A percentile compares a stretch with the other conserved stretches of the same genome.
Evolutionary conservation across 2,329 filamentous ascomycete genomes (phyloP).

Genomic region (Pezicula neosporulosa): DNA sequence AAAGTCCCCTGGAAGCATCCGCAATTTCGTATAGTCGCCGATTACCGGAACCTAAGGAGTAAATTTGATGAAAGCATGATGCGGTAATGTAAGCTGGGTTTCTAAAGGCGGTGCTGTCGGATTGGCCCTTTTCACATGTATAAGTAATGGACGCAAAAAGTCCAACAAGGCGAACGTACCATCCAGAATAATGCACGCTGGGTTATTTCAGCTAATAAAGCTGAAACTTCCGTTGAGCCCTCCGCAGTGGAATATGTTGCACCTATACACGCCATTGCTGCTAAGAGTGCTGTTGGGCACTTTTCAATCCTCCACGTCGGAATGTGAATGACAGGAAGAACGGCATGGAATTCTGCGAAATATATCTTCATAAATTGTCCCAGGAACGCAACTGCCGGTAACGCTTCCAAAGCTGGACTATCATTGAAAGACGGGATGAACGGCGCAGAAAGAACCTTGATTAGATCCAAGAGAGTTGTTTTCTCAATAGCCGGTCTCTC

Average conservation of each 20-base stretch:
- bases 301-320: slow-evolving; percentile 1
- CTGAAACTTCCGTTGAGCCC: not conserved
- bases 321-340: not conserved
- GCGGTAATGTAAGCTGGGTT: slow-evolving; percentile 1
- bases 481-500: not conserved
- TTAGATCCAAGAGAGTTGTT: not conserved
- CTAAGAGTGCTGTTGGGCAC: not conserved
- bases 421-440: not conserved
- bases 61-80: slow-evolving; percentile 2
- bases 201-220: slow-evolving; percentile 3
- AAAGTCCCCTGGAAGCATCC: slow-evolving; percentile 1
- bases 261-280: slow-evolving; percentile 2
- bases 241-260: slow-evolving; percentile 1
- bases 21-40: slow-evolving; percentile 2
- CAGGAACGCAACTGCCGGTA: slow-evolving; percentile 1
- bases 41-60: slow-evolving; percentile 2
- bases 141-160: not conserved
- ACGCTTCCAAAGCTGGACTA: not conserved
- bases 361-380: slow-evolving; percentile 1
- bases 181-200: slow-evolving; percentile 1
- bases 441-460: not conserved
- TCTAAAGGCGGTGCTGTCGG: not conserved
- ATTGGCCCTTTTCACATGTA: not conserved
- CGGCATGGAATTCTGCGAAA: slow-evolving; percentile 1
- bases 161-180: not conserved